phyloP scores from a whole-genome alignment of 2,329 filamentous ascomycete genomes.

The Monosporascus sp. region DNA sequence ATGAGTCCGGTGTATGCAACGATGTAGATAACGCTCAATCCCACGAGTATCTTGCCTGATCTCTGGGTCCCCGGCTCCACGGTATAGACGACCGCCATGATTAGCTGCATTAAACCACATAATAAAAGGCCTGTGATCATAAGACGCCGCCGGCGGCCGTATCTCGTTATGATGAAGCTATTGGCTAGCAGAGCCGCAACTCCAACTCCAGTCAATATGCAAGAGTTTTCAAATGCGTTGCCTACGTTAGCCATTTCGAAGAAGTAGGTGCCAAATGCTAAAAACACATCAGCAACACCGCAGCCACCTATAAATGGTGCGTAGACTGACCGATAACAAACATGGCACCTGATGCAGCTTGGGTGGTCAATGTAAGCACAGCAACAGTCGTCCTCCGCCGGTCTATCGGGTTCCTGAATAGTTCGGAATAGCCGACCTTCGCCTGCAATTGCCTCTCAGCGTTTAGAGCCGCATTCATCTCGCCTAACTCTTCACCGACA shows the following conservation, averaged over 20 bases:
- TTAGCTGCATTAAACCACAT: conserved; percentile 50
- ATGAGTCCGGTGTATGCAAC: conserved; percentile 50
- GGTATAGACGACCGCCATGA: conserved; percentile 49
- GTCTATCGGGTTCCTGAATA: conserved; percentile 48
- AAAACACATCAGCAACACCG: conserved; percentile 4
- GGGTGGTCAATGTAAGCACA: conserved; percentile 42
- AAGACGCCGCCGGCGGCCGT: conserved; percentile 49
- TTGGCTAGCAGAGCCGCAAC: conserved; percentile 52
- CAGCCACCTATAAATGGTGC: not conserved
- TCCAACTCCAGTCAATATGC: conserved; percentile 49
- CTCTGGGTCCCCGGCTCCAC: conserved; percentile 30
- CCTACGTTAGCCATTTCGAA: conserved; percentile 54
- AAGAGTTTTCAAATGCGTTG: conserved; percentile 51
- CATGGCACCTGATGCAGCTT: conserved; percentile 52
- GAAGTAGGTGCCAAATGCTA: conserved; percentile 54
- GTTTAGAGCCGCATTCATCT: conserved; percentile 33
- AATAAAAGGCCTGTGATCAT: conserved; percentile 45
- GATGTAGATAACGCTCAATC: conserved; percentile 49
- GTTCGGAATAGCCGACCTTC: conserved; percentile 36
- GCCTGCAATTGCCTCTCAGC: conserved; percentile 27
- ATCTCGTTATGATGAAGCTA: conserved; percentile 45
- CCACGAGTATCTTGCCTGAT: conserved; percentile 46
- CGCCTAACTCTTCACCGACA: conserved; percentile 29
- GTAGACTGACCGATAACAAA: conserved; percentile 44
- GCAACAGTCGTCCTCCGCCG: conserved; percentile 44